A percentile compares a stretch with the other conserved stretches of the same genome.
phyloP scores from a whole-genome alignment of 257 asterid genomes.

The Jasminum sambac region DNA sequence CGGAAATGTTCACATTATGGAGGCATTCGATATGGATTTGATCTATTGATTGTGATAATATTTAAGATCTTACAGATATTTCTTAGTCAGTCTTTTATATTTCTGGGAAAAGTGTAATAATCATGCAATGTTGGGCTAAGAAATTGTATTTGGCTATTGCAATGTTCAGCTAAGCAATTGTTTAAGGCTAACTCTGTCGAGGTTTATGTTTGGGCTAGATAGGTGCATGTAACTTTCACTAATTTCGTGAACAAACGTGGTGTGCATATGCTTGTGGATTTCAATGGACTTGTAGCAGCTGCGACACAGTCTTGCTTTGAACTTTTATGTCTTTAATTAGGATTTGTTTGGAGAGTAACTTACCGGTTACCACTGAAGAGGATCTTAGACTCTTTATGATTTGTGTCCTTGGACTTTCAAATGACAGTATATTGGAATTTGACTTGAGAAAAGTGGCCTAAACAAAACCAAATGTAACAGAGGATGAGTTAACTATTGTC shows the following conservation, averaged over 20 bases:
- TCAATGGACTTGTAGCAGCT: neutral
- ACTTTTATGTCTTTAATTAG: neutral
- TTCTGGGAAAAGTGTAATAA: neutral
- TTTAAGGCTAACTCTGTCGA: neutral
- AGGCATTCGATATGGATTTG: constrained; percentile 10
- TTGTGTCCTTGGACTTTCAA: neutral
- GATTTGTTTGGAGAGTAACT: neutral
- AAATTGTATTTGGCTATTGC: neutral
- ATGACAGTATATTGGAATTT: neutral
- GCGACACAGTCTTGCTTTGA: neutral
- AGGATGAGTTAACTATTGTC: neutral
- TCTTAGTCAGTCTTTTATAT: neutral
- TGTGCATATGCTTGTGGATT: neutral
- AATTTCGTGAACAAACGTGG: neutral
- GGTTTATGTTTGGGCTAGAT: neutral
- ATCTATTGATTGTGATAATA: neutral
- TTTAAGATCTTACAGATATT: constrained; percentile 2
- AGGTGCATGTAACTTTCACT: neutral
- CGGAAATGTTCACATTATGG: constrained; percentile 7
- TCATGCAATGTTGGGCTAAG: neutral
- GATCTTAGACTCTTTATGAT: neutral
- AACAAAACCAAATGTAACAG: neutral
- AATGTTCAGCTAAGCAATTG: no score
- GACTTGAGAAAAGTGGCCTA: neutral
- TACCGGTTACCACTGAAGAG: neutral